Percentiles rank a stretch among this genome's conserved stretches.
phyloP scores from a whole-genome alignment of 2,329 filamentous ascomycete genomes.

The Botrytis sinoallii region DNA sequence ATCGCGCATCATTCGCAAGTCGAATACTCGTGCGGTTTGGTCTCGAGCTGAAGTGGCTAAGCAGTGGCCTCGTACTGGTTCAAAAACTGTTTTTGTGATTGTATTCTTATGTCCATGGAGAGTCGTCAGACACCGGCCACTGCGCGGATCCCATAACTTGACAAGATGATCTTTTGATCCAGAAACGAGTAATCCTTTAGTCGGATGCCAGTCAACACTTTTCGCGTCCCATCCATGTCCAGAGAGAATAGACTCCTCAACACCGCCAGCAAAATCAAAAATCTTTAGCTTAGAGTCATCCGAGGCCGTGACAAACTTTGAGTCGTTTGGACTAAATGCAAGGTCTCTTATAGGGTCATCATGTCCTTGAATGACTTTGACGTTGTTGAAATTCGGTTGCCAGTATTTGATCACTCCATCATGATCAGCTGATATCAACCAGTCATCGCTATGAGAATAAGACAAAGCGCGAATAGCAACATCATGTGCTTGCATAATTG shows the following conservation, averaged over 20 bases:
- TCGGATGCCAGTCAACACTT: slow-evolving; percentile 95
- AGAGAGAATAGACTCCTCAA: slow-evolving; percentile 76
- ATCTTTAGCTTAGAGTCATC: slow-evolving; percentile 94
- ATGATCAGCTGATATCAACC: slow-evolving; percentile 93
- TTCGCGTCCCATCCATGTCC: slow-evolving; percentile 99
- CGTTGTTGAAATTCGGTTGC: slow-evolving; percentile 99
- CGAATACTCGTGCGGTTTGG: slow-evolving; percentile 88
- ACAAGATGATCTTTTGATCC: slow-evolving; percentile 97
- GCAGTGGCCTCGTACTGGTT: slow-evolving; percentile 77
- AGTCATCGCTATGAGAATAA: slow-evolving; percentile 95
- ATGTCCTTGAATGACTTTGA: slow-evolving; percentile 90
- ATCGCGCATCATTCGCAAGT: slow-evolving; percentile 97
- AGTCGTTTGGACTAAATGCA: slow-evolving; percentile 88
- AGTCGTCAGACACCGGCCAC: slow-evolving; percentile 83
- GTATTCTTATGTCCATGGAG: slow-evolving; percentile 97
- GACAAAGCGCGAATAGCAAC: slow-evolving; percentile 76
- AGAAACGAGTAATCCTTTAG: slow-evolving; percentile 88
- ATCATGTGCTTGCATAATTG: slow-evolving; percentile 97
- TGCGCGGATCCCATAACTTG: slow-evolving; percentile 97
- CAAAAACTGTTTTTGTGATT: slow-evolving; percentile 89
- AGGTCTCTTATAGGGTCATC: slow-evolving; percentile 86
- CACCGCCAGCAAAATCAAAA: slow-evolving; percentile 87
- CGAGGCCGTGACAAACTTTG: slow-evolving; percentile 93
- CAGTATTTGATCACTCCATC: slow-evolving; percentile 97
- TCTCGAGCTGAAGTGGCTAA: slow-evolving; percentile 92